Base-by-base conservation (phyloP, 176 grass and related monocot species). In the Thalia dealbata region DNA sequence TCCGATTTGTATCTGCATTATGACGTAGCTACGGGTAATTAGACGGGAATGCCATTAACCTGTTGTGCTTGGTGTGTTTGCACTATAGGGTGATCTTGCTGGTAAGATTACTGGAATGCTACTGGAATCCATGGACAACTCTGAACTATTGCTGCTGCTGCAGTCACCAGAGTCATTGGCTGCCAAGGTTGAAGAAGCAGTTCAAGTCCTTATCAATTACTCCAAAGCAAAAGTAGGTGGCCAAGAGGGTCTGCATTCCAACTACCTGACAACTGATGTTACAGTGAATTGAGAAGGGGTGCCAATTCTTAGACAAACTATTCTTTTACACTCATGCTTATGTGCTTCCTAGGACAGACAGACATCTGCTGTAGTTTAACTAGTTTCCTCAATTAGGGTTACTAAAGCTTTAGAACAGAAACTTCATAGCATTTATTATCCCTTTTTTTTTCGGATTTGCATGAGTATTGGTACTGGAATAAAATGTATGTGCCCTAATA, bases 81-180 rank as follows among this genome's bases (percentile, higher is more conserved):
- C 11, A 2, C 26, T 75, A 41, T 26, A 96, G 92, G 82, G 75
- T 81, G 69, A 87, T 3, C 77, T 81, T 42, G 86, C 81, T 1
- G 80, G 64, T 19, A 96, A 96, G 73, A 96, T 96, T 71, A 96
- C 84, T 9, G 86, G 80, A 64, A 88, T 89, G 86, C 59, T 96
- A 18, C 59, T 96, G 74, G 81, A 89, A 64, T 38, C 32, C 32
- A 78, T 92, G 62, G 88, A 86, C 26, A 87, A 76, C 19, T 85
- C 78, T 10, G 83, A 96, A 42, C 28, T 86, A 59, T 22, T 86
- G 16, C 51, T 76, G 1, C 41, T 96, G 18, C 6, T 93, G 58
- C 80, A 79, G 41, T 91, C 89, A 0, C 70, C 84, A 1, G 75
- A 92, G 15, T 83, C 81, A 78, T 27, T 96, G 38, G 72, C 78